Base-by-base conservation (phyloP, 2,329 filamentous ascomycete species). In the Akanthomyces lecanii region DNA sequence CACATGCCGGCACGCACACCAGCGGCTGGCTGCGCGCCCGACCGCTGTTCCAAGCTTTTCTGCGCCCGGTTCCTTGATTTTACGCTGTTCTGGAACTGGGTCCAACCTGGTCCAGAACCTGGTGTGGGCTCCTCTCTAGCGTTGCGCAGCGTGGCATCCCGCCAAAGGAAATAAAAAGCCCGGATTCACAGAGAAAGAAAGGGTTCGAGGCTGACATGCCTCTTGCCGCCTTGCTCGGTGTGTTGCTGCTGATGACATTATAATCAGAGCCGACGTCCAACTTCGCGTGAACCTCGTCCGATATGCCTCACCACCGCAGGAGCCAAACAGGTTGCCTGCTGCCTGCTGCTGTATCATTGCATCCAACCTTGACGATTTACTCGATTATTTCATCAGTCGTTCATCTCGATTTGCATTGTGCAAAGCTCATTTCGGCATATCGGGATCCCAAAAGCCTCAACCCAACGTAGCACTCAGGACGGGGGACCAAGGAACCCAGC, bases 41-140 rank as follows among this genome's bases (percentile, higher is more conserved):
- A 58, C 55, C 55, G 55, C 55, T 11, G 53, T 59, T 59, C 56
- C 45, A 59, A 42, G 45, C 33, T 51, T 51, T 51, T 59, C 25
- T 11, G 14, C 10, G 57, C 47, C 47, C 23, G 7, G 14, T 60
- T 51, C 47, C 57, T 44, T 60, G 57, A 21, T 33, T 60, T 60
- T 44, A 33, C 57, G 47, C 47, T 47, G 8, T 52, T 60, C 47
- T 60, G 47, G 47, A 58, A 60, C 57, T 23, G 57, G 57, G 57
- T 52, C 57, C 47, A 47, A 23, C 45, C 55, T 11, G 54, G 57
- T 60, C 57, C 47, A 52, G 57, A 60, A 52, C 36, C 16, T 42
- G 8, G 16, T 51, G 44, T 58, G 55, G 55, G 28, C 55, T 57
- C 42, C 21, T 21, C 21, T 16, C 23, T 33, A 33, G 30, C 30